These are phyloP conservation scores for Dovyalis caffra DNA, from an alignment of 345 rosid species.

Conservation along the genomic window DNA sequence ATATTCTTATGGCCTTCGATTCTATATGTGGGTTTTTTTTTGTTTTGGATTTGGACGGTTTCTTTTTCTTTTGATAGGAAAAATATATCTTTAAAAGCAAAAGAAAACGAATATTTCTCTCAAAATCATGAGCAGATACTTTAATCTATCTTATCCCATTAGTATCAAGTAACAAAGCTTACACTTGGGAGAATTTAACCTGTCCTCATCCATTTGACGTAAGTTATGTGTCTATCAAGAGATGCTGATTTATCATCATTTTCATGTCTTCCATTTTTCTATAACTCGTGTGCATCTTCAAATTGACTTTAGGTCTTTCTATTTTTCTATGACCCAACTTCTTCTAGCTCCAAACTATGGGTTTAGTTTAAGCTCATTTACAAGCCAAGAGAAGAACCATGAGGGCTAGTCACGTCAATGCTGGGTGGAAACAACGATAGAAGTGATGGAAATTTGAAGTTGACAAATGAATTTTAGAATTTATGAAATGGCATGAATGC, in stretches of 20 bases:
- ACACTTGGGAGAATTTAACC: not conserved
- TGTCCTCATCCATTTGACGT: not conserved
- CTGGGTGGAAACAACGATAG: no score
- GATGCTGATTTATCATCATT: not conserved
- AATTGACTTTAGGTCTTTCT: no score
- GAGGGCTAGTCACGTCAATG: no score
- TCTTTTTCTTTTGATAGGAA: constrained; percentile 7
- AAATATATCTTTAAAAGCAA: not conserved
- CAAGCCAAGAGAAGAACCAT: no score
- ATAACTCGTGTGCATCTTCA: no score
- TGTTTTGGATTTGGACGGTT: constrained; percentile 40
- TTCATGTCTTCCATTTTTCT: not conserved
- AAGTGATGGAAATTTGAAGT: no score
- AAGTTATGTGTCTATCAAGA: not conserved
- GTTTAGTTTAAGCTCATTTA: no score
- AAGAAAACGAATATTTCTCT: constrained; percentile 5
- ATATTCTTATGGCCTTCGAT: constrained; percentile 13
- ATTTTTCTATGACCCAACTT: no score
- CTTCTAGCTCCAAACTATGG: no score
- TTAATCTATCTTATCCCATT: constrained; percentile 6
- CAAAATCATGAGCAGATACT: not conserved
- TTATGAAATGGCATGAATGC: no score
- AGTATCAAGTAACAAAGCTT: constrained; percentile 4
- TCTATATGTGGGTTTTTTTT: not conserved
- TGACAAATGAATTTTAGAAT: no score